Conservation (phyloP, 805 yeast species). For the Ogataea pilisensis region DNA sequence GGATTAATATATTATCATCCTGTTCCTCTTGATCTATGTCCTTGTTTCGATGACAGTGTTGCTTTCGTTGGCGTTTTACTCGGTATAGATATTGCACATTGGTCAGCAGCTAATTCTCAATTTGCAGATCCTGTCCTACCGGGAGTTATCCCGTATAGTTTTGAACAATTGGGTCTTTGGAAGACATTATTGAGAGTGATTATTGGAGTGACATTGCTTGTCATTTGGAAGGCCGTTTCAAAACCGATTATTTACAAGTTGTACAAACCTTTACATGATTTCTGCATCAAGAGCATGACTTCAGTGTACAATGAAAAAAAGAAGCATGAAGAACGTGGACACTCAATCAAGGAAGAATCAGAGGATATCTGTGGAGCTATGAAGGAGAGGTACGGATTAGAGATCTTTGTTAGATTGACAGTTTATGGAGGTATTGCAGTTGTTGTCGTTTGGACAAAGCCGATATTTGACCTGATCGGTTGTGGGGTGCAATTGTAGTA, state of each 20-base stretch:
- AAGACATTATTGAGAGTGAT: slow-evolving; percentile 44
- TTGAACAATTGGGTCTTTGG: slow-evolving; percentile 38
- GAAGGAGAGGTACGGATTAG: slow-evolving; percentile 64
- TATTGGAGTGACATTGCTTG: slow-evolving; percentile 60
- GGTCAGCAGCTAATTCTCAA: slow-evolving; percentile 34
- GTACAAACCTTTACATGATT: slow-evolving; percentile 53
- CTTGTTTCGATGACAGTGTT: slow-evolving; percentile 93
- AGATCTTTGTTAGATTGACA: slow-evolving; percentile 68
- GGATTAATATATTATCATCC: slow-evolving; percentile 64
- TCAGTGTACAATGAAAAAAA: not conserved
- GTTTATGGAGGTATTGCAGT: slow-evolving; percentile 80
- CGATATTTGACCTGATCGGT: slow-evolving; percentile 15
- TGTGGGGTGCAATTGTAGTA: slow-evolving; percentile 8
- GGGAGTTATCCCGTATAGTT: slow-evolving; percentile 39
- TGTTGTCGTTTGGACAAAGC: slow-evolving; percentile 37
- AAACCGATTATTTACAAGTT: slow-evolving; percentile 60
- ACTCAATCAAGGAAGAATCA: not conserved
- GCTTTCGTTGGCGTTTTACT: slow-evolving; percentile 86
- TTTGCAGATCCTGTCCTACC: slow-evolving; percentile 12
- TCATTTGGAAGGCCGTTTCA: slow-evolving; percentile 68
- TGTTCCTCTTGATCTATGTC: slow-evolving; percentile 87
- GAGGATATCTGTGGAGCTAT: slow-evolving; percentile 45
- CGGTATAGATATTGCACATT: slow-evolving; percentile 67
- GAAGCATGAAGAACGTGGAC: not conserved
- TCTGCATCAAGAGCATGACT: slow-evolving; percentile 5